These are phyloP conservation scores for Prunus fruticosa DNA, from an alignment of 306 rosid species.

Conservation along the genomic window DNA sequence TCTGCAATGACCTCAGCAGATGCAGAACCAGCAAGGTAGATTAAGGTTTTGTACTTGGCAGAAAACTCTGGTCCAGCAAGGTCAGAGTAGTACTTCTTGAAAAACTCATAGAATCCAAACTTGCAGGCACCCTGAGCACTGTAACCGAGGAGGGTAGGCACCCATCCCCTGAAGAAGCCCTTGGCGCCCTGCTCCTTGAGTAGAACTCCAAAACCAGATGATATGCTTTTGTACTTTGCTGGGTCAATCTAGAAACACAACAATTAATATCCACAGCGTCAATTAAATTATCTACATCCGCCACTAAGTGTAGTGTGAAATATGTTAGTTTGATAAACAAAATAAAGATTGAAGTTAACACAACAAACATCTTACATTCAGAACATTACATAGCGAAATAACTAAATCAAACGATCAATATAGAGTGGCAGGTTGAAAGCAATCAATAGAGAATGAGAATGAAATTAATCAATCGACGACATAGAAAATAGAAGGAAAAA, in stretches of 20 bases:
- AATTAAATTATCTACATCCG: neutral
- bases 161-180: conserved; percentile 98
- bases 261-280: neutral
- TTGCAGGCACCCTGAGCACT: conserved; percentile 99
- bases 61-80: conserved; percentile 95
- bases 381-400: neutral
- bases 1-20: conserved; percentile 98
- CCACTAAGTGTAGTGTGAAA: neutral
- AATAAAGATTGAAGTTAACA: neutral
- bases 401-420: neutral
- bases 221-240: conserved; percentile 72
- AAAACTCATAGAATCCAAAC: conserved; percentile 90
- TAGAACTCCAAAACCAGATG: conserved; percentile 90
- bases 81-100: conserved; percentile 93
- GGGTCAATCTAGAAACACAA: conserved; percentile 77
- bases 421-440: neutral
- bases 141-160: conserved; percentile 92
- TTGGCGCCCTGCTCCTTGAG: conserved; percentile 86
- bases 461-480: neutral
- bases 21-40: conserved; percentile 98
- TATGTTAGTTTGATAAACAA: too few relatives aligned
- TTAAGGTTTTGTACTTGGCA: conserved; percentile 91
- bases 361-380: neutral
- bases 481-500: neutral
- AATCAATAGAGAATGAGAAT: neutral